A percentile compares a stretch with the other conserved stretches of the same genome.
Evolutionary conservation across 257 asterid genomes (phyloP).

Genomic region (Nemophila menziesii): DNA sequence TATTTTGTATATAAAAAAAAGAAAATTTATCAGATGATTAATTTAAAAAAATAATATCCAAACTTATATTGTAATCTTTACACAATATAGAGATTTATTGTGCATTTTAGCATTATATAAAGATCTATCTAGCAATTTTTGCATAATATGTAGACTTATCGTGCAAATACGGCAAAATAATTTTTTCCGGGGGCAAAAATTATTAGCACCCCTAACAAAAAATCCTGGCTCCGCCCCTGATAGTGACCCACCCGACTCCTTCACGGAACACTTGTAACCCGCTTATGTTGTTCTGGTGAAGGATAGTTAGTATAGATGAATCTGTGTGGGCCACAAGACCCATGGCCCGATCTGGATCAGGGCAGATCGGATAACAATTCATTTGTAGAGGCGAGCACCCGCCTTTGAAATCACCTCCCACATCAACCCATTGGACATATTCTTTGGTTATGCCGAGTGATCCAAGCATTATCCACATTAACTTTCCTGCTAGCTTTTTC

Average conservation of each 20-base stretch:
- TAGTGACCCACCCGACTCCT: neutral
- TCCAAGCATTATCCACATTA: constrained; percentile 68
- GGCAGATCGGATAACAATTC: constrained; percentile 9
- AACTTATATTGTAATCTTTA: too few species aligned
- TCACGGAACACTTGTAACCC: constrained; percentile 7
- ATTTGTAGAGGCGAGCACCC: constrained; percentile 25
- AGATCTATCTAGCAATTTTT: too few species aligned
- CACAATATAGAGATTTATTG: too few species aligned
- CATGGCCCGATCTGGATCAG: constrained; percentile 8
- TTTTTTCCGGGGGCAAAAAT: too few species aligned
- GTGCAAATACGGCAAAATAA: too few species aligned
- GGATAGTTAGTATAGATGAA: constrained; percentile 6
- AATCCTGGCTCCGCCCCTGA: too few species aligned
- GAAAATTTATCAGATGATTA: too few species aligned
- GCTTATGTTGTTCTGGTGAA: constrained; percentile 3
- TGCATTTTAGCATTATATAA: too few species aligned
- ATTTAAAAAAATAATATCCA: too few species aligned
- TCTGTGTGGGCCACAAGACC: constrained; percentile 11
- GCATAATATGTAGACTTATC: too few species aligned
- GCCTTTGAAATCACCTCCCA: constrained; percentile 14
- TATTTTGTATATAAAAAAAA: too few species aligned
- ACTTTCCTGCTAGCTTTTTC: constrained; percentile 41
- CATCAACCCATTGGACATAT: constrained; percentile 46
- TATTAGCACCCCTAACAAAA: too few species aligned
- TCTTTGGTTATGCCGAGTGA: constrained; percentile 48